phyloP scores from a whole-genome alignment of 2,329 filamentous ascomycete species.

The Pseudogymnoascus sp. region DNA sequence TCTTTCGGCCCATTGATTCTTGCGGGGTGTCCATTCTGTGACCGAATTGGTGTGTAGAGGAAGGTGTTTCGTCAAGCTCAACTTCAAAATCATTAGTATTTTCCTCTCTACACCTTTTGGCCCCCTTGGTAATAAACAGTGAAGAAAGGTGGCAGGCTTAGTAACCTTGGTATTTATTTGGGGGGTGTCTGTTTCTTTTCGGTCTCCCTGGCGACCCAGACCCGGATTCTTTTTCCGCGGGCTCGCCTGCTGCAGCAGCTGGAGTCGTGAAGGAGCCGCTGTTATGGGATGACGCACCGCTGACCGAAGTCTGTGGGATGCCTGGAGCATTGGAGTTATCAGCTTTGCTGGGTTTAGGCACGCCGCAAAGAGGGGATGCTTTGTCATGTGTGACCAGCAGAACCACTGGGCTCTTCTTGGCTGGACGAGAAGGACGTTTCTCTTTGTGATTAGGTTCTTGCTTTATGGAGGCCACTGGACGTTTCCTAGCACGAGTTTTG shows the following conservation, averaged over 20 bases:
- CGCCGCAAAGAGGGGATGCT: background rate
- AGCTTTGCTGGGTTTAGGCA: constrained; percentile 2
- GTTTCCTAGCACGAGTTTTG: background rate
- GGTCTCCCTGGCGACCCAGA: background rate
- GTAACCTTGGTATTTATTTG: constrained; percentile 9
- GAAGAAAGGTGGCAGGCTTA: background rate
- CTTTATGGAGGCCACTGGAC: constrained; percentile 2
- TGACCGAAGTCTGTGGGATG: constrained; percentile 3
- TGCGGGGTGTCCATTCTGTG: background rate
- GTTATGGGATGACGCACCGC: background rate
- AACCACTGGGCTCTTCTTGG: constrained; percentile 1
- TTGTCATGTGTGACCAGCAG: background rate
- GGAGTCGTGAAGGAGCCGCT: background rate
- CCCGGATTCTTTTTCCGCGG: background rate
- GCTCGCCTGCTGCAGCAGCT: background rate
- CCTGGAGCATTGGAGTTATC: background rate
- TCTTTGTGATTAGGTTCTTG: background rate
- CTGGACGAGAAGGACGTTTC: background rate
- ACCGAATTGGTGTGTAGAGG: background rate
- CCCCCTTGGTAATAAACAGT: background rate
- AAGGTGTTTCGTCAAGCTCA: background rate
- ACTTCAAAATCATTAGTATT: background rate
- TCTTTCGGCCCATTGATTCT: background rate
- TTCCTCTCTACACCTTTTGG: background rate
- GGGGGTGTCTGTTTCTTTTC: constrained; percentile 2